phyloP scores from a whole-genome alignment of 2,329 filamentous ascomycete genomes.

The Aspergillus brasiliensis region DNA sequence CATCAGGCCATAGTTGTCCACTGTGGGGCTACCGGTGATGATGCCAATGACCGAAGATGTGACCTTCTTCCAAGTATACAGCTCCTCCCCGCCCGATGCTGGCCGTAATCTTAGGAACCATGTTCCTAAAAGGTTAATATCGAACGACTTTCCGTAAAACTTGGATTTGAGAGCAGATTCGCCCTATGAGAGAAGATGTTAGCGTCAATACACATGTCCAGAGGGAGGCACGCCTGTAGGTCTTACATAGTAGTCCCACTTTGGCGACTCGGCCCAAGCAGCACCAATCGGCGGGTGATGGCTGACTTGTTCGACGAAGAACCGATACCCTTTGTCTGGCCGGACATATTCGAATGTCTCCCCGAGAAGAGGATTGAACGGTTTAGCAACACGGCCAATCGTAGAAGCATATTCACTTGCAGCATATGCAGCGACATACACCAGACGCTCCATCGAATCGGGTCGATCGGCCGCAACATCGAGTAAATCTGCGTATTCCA shows the following conservation, averaged over 20 bases:
- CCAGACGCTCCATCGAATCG: constrained; percentile 86
- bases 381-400: constrained; percentile 94
- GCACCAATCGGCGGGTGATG: constrained; percentile 95
- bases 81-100: constrained; percentile 72
- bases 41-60: constrained; percentile 97
- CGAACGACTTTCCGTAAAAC: constrained; percentile 96
- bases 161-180: constrained; percentile 95
- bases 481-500: constrained; percentile 94
- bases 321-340: constrained; percentile 95
- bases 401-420: constrained; percentile 96
- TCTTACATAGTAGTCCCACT: constrained; percentile 85
- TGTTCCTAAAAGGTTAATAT: constrained; percentile 92
- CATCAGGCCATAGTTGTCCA: constrained; percentile 98
- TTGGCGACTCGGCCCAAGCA: constrained; percentile 85
- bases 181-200: constrained; percentile 54
- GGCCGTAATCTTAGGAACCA: constrained; percentile 92
- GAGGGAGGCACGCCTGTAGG: not conserved
- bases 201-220: not conserved
- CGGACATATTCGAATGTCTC: constrained; percentile 97
- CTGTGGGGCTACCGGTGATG: constrained; percentile 90
- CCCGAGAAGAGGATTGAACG: constrained; percentile 93
- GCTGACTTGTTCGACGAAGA: constrained; percentile 97
- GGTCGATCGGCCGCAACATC: constrained; percentile 81
- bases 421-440: constrained; percentile 94
- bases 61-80: constrained; percentile 99